Evolutionary conservation across 192 early-diverging fungal genomes (phyloP), one percentile per base, ranked within the genome.

Genomic region (Entomortierella parvispora): DNA sequence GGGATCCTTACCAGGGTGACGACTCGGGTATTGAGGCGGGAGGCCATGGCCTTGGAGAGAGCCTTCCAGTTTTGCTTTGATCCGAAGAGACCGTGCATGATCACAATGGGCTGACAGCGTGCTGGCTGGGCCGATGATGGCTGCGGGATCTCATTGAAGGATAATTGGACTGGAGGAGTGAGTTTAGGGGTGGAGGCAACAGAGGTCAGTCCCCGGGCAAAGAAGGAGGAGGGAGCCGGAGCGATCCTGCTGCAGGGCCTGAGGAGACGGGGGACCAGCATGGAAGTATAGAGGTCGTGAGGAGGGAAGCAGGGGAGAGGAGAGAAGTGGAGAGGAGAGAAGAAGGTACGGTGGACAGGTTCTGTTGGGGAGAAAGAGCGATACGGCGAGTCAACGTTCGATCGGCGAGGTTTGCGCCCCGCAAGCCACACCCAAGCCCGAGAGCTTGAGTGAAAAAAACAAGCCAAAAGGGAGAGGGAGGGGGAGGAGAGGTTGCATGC

Each of bases 11-110:
- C 87, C 31, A 96, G 63, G 1, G 92, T 84, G 56, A 89, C 88
- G 2, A 95, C 89, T 46, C 85, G 72, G 2, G 91, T 87, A 28
- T 74, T 77, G 3, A 96, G 82, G 6, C 85, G 79, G 32, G 81
- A 79, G 6, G 90, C 68, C 25, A 97, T 84, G 15, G 88, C 83
- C 67, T 93, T 94, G 31, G 92, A 83, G 26, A 99, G 84, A 4
- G 94, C 90, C 31, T 87, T 83, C 95, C 95, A 97, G 83, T 97
- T 97, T 63, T 96, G 94, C 71, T 97, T 97, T 1, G 92, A 94
- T 14, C 96, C 96, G 78, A 98, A 95, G 22, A 98, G 83, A 31
- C 96, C 96, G 76, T 96, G 96, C 32, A 95, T 84, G 57, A 98
- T 90, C 11, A 93, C 79, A 25, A 94, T 68, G 15, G 91, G 90